A percentile compares a stretch with the other conserved stretches of the same genome.
Conservation (phyloP, 805 yeast genomes). For the Starmerella stigmatis region DNA sequence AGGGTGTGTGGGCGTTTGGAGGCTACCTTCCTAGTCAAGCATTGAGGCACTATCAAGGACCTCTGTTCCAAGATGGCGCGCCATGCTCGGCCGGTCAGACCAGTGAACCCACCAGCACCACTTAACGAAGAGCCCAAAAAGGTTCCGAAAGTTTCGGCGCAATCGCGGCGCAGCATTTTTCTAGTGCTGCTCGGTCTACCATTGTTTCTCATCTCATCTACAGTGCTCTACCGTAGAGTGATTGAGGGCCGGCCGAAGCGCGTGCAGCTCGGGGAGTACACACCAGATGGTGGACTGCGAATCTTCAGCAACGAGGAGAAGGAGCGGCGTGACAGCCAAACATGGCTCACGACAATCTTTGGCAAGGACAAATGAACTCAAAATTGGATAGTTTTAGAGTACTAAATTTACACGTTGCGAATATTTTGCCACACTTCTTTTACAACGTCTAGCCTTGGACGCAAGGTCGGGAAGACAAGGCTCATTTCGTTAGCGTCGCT, state of each 20-base stretch:
- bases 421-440: constrained; percentile 12
- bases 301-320: constrained; percentile 38
- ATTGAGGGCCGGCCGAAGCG: constrained; percentile 37
- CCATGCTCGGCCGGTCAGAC: constrained; percentile 15
- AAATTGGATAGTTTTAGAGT: background rate
- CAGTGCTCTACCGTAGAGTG: constrained; percentile 28
- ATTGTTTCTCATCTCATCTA: constrained; percentile 25
- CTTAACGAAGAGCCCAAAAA: background rate
- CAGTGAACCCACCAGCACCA: background rate
- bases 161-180: constrained; percentile 23
- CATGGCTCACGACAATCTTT: constrained; percentile 36
- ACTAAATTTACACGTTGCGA: background rate
- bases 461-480: constrained; percentile 12
- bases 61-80: background rate
- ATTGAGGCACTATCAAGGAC: background rate
- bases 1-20: no score
- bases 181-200: constrained; percentile 30
- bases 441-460: constrained; percentile 12
- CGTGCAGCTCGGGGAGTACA: constrained; percentile 39
- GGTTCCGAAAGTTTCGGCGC: constrained; percentile 1
- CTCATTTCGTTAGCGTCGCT: constrained; percentile 8
- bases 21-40: no score
- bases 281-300: constrained; percentile 38
- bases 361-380: constrained; percentile 32
- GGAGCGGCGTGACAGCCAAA: constrained; percentile 31